phyloP scores from a whole-genome alignment of 1,284 basidiomycete genomes.

The Pseudozyma hubeiensis region DNA sequence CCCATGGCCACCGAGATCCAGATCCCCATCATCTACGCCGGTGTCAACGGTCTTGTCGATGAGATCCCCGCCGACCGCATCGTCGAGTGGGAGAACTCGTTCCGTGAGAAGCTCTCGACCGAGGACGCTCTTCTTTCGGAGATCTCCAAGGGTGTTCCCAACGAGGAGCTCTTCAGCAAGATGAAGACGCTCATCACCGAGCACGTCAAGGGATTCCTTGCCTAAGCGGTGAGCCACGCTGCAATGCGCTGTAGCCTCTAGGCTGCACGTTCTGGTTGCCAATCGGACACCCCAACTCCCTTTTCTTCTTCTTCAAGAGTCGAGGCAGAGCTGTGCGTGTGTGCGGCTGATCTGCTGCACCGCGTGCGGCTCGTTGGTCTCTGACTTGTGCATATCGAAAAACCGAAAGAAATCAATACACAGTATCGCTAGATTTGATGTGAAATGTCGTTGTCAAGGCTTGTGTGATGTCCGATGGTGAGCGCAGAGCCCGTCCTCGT shows the following conservation, averaged over 20 bases:
- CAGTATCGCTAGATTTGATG: conserved; percentile 38
- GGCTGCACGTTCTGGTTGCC: not conserved
- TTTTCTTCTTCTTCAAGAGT: conserved; percentile 5
- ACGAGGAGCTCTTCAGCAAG: conserved; percentile 87
- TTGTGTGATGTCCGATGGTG: no score
- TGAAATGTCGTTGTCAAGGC: no score
- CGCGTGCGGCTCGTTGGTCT: not conserved
- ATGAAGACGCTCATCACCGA: conserved; percentile 69
- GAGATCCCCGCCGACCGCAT: conserved; percentile 93
- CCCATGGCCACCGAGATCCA: conserved; percentile 84
- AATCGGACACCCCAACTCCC: conserved; percentile 2
- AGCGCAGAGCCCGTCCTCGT: no score
- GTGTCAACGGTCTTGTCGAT: conserved; percentile 83
- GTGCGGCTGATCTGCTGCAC: conserved; percentile 11
- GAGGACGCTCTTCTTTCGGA: conserved; percentile 71
- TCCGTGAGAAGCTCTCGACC: conserved; percentile 77
- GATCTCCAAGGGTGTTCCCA: conserved; percentile 84
- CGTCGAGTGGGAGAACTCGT: conserved; percentile 90
- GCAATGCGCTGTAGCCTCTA: not conserved
- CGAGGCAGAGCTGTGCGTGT: not conserved
- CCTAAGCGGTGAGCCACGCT: conserved; percentile 30
- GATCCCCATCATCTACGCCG: conserved; percentile 98
- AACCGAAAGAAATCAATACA: conserved; percentile 46
- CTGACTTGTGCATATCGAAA: conserved; percentile 27
- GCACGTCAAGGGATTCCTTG: conserved; percentile 64